These are phyloP conservation scores for Exophiala dermatitidis DNA, from an alignment of 2,329 filamentous ascomycete species.

Conservation along the genomic window DNA sequence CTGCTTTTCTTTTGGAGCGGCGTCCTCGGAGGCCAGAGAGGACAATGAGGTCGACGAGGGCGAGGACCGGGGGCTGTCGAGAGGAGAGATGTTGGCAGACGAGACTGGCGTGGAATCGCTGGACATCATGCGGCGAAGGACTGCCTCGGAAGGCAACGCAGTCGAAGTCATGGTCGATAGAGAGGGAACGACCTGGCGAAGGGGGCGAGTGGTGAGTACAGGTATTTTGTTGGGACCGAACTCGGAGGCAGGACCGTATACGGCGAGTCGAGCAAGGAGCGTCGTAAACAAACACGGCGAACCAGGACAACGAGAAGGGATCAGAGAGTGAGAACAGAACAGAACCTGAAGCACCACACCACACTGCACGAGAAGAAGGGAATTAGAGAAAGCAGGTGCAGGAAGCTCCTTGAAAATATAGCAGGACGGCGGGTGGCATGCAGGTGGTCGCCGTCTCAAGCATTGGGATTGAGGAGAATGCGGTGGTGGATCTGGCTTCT, in stretches of 20 bases:
- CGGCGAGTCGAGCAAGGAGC: too few relatives aligned
- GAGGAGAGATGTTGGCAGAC: constrained; percentile 50
- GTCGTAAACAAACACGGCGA: too few relatives aligned
- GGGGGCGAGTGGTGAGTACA: background rate
- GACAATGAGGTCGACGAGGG: constrained; percentile 86
- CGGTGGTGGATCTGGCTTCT: background rate
- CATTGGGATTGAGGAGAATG: too few relatives aligned
- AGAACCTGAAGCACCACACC: too few relatives aligned
- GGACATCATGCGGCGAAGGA: constrained; percentile 48
- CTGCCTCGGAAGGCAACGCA: constrained; percentile 39
- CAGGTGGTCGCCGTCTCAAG: too few relatives aligned
- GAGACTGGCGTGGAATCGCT: constrained; percentile 50
- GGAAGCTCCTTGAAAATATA: background rate
- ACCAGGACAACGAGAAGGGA: background rate
- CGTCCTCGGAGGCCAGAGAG: constrained; percentile 67
- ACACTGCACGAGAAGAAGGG: background rate
- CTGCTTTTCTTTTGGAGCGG: constrained; percentile 38
- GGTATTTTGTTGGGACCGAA: background rate
- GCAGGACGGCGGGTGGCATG: background rate
- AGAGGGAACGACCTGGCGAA: background rate
- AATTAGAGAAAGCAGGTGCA: background rate
- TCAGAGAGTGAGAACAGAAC: background rate
- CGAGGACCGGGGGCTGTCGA: constrained; percentile 56
- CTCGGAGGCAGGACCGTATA: too few relatives aligned
- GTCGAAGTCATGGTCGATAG: constrained; percentile 44